Base-by-base conservation (phyloP, 225 moss, liverwort and hornwort genomes). In the Marchantia paleacea region DNA sequence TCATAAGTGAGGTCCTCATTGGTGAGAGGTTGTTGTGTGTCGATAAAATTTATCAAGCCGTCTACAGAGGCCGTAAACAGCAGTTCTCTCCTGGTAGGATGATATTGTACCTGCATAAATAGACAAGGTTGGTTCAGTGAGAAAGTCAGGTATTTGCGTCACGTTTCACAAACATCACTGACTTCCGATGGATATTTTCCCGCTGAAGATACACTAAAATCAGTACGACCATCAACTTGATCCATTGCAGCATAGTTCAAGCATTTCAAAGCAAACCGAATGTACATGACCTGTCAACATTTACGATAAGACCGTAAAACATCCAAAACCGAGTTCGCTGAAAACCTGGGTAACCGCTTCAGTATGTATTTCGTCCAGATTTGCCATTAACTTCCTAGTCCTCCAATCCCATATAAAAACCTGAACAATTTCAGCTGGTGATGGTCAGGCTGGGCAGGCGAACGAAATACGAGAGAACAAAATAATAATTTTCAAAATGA, bases 311-410 rank as follows among this genome's bases (percentile, higher is more conserved):
- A 72, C 11, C 25, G 54, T 14, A 53, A 70, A 70, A 73, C 73
- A 53, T 25, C 6, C 13, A 7, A 24, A 72, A 51, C 52, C 85
- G 78, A 90, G 85, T 77, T 86, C 76, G 86, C 84, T 81, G 80
- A 83, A 73, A 88, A 96, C 95, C 93, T 99, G 92, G 78, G 99
- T 99, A 76, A 99, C 99, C 84, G 95, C 90, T 87, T 99, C 99
- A 60, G 90, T 91, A 75, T 99, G 95, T 68, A 85, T 87, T 65
- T 95, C 94, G 54, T 95, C 94, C 83, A 89, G 86, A 49, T 78
- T 82, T 53, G 90, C 89, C 20, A 84, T 69, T 84, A 87, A 86
- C 24, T 87, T 87, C 76, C 89, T 92, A 52, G 89, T 91, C 89
- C 95, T 91, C 83, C 90, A 91, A 82, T 99, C 99, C 99, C 99